phyloP scores from a whole-genome alignment of 1,139 yeast species.

The Yamadazyma spencermartinsiae region DNA sequence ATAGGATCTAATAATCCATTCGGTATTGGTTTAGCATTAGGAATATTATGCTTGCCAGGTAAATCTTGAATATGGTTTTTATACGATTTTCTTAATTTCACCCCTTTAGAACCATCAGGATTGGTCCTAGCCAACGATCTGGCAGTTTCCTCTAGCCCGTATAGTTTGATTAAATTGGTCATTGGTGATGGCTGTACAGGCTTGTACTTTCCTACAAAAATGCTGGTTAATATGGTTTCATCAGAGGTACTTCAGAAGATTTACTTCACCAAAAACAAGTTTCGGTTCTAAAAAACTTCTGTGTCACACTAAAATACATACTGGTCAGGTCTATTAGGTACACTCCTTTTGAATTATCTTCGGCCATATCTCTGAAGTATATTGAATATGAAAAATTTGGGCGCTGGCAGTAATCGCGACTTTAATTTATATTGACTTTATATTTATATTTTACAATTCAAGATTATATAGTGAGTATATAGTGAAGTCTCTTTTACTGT shows the following conservation, averaged over 20 bases:
- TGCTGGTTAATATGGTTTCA: conserved; percentile 10
- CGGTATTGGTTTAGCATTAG: conserved; percentile 55
- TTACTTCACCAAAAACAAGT: not conserved
- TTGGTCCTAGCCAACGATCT: conserved; percentile 84
- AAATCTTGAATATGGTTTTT: conserved; percentile 87
- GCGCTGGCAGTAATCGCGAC: not conserved
- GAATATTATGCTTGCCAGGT: conserved; percentile 76
- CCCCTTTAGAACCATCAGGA: conserved; percentile 86
- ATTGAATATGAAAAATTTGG: not conserved
- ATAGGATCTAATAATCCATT: conserved; percentile 53
- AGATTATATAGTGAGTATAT: not conserved
- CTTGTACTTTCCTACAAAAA: conserved; percentile 12
- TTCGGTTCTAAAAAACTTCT: not conserved
- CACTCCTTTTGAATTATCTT: conserved; percentile 4
- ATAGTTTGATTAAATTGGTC: conserved; percentile 67
- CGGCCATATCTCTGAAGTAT: not conserved
- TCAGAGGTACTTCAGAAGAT: not conserved
- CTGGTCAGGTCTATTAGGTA: conserved; percentile 14
- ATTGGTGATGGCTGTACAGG: conserved; percentile 60
- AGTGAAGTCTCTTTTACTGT: too few species aligned
- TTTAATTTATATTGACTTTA: too few species aligned
- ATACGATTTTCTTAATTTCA: conserved; percentile 88
- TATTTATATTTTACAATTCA: not conserved
- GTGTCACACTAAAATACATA: conserved; percentile 10
- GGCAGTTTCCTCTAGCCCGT: conserved; percentile 68